Conservation (phyloP, 2,329 filamentous ascomycete genomes). For the Ophiocordyceps unilateralis region DNA sequence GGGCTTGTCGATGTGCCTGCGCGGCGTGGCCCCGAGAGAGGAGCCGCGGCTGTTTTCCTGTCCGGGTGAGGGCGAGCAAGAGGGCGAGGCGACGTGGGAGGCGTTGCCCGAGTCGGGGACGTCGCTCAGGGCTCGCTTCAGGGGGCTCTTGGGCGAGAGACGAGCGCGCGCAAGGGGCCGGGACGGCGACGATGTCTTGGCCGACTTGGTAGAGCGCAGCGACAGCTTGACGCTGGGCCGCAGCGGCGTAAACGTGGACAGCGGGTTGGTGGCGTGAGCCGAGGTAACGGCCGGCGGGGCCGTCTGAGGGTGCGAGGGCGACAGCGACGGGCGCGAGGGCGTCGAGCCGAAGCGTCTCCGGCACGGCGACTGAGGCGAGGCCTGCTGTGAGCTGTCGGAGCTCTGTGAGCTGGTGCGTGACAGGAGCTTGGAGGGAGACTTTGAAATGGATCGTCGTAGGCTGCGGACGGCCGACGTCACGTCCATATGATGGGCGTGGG, state of each 20-base stretch:
- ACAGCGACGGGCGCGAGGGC: conserved; percentile 16
- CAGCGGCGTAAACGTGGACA: conserved; percentile 46
- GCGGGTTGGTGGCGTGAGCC: conserved; percentile 14
- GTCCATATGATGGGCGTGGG: conserved; percentile 66
- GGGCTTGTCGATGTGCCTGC: conserved; percentile 22
- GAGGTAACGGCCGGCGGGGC: conserved; percentile 17
- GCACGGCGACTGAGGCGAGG: conserved; percentile 34
- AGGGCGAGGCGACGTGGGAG: conserved; percentile 26
- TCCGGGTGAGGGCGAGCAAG: conserved; percentile 15
- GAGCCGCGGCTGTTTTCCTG: conserved; percentile 24
- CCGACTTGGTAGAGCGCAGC: conserved; percentile 43
- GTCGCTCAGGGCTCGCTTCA: conserved; percentile 58
- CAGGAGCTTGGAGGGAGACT: conserved; percentile 86
- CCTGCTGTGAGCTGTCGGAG: conserved; percentile 28
- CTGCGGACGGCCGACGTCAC: conserved; percentile 67
- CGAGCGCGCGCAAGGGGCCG: conserved; percentile 43
- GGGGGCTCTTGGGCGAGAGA: conserved; percentile 63
- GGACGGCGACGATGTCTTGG: conserved; percentile 31
- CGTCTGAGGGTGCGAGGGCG: conserved; percentile 15
- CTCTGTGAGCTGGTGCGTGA: conserved; percentile 28
- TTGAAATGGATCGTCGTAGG: conserved; percentile 71
- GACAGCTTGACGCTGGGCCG: conserved; percentile 51
- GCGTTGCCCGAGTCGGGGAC: conserved; percentile 57
- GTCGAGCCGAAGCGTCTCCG: conserved; percentile 21
- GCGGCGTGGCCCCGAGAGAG: conserved; percentile 16